These are phyloP conservation scores for Pseudodiploospora longispora DNA, from an alignment of 2,329 filamentous ascomycete genomes.

Conservation along the genomic window DNA sequence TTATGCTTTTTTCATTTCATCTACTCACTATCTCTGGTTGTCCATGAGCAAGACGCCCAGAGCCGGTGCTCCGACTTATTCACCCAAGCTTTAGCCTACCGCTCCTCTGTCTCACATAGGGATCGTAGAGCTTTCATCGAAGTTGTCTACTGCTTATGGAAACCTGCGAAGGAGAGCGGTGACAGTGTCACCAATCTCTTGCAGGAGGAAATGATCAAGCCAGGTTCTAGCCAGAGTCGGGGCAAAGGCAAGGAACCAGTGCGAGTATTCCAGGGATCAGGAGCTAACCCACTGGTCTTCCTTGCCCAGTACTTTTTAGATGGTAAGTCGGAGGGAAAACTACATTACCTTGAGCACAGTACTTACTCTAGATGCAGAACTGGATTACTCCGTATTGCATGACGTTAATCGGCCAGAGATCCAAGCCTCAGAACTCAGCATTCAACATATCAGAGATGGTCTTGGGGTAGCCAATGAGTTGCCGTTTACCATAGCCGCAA, in stretches of 20 bases:
- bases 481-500: constrained; percentile 27
- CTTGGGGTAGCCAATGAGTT: constrained; percentile 18
- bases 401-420: constrained; percentile 21
- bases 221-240: constrained; percentile 16
- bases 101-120: constrained; percentile 27
- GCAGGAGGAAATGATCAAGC: constrained; percentile 11
- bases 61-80: constrained; percentile 34
- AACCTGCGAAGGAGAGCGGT: constrained; percentile 28
- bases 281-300: constrained; percentile 30
- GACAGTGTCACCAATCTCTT: constrained; percentile 22
- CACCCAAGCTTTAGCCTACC: constrained; percentile 38
- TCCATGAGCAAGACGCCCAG: constrained; percentile 33
- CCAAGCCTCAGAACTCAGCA: constrained; percentile 33
- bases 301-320: constrained; percentile 43
- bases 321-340: constrained; percentile 25
- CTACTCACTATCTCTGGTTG: constrained; percentile 41
- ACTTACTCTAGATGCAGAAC: constrained; percentile 26
- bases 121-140: constrained; percentile 33
- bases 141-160: constrained; percentile 40
- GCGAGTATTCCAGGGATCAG: neutral
- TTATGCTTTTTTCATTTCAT: constrained; percentile 45
- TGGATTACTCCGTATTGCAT: constrained; percentile 36
- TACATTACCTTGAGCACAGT: neutral
- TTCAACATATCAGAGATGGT: constrained; percentile 31
- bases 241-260: constrained; percentile 36